Evolutionary conservation across 2,329 filamentous ascomycete genomes (phyloP).

Genomic region (Sporothrix variecibatus): DNA sequence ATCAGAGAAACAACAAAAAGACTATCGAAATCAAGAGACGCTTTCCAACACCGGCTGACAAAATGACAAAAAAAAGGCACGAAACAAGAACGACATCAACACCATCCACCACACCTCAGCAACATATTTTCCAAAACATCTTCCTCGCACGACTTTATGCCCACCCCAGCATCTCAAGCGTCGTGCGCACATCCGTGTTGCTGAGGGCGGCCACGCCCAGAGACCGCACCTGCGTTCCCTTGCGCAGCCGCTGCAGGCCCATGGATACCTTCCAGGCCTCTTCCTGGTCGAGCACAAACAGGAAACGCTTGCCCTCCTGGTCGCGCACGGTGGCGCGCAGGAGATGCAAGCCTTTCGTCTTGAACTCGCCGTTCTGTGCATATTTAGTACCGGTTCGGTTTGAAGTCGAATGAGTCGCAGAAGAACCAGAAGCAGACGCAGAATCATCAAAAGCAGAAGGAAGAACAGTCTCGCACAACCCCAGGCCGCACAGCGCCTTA

Average conservation of each 20-base stretch:
- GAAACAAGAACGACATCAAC: background rate
- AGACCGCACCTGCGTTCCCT: constrained; percentile 61
- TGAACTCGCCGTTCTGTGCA: constrained; percentile 53
- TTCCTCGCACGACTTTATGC: constrained; percentile 20
- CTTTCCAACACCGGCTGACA: constrained; percentile 16
- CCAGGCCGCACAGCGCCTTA: constrained; percentile 63
- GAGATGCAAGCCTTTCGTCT: constrained; percentile 59
- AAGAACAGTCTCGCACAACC: constrained; percentile 48
- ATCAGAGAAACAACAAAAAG: background rate
- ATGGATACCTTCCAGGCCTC: constrained; percentile 69
- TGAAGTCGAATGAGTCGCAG: constrained; percentile 31
- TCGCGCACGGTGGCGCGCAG: constrained; percentile 65
- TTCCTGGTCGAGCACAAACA: constrained; percentile 65
- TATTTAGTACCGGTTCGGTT: constrained; percentile 42
- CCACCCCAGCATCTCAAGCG: constrained; percentile 63
- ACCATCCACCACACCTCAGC: background rate
- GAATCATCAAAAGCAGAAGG: constrained; percentile 26
- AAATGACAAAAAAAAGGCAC: background rate
- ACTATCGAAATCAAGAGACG: background rate
- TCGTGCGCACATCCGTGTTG: constrained; percentile 54
- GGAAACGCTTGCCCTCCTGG: constrained; percentile 65
- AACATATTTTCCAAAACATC: background rate
- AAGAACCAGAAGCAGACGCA: constrained; percentile 29
- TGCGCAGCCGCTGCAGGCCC: constrained; percentile 61
- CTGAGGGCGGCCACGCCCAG: constrained; percentile 61